Percentiles rank a stretch among this genome's conserved stretches.
phyloP scores from a whole-genome alignment of 352 stramenopile species.

The Pythium brachiatum region DNA sequence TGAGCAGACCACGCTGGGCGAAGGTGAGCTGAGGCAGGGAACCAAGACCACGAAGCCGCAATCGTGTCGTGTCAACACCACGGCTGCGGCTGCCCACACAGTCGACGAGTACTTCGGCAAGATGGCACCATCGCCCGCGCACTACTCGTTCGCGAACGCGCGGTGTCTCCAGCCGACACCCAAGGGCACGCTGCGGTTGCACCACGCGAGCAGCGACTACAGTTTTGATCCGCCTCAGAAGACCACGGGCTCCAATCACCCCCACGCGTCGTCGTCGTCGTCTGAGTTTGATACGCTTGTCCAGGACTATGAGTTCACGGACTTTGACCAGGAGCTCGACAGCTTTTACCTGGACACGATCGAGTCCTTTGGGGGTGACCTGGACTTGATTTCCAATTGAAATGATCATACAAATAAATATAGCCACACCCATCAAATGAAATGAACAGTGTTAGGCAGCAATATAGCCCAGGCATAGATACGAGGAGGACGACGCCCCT shows the following conservation, averaged over 20 bases:
- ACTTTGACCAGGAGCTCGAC: constrained; percentile 82
- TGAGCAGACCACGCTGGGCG: constrained; percentile 55
- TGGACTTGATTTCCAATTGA: constrained; percentile 65
- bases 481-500: neutral
- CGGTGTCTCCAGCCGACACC: constrained; percentile 28
- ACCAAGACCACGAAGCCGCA: constrained; percentile 9
- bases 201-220: constrained; percentile 23
- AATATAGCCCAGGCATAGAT: constrained; percentile 5
- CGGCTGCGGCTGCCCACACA: constrained; percentile 24
- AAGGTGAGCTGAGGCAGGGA: neutral
- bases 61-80: constrained; percentile 11
- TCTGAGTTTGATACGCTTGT: constrained; percentile 72
- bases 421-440: constrained; percentile 3
- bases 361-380: constrained; percentile 52
- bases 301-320: constrained; percentile 76
- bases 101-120: constrained; percentile 63
- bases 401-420: constrained; percentile 9
- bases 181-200: constrained; percentile 29
- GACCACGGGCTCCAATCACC: constrained; percentile 4
- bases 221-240: constrained; percentile 43
- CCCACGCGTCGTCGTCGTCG: neutral
- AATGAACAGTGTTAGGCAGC: too few species aligned
- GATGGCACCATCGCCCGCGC: constrained; percentile 27
- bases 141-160: constrained; percentile 9
- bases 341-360: constrained; percentile 80